Conservation (phyloP, 306 rosid species). For the Purshia tridentata region DNA sequence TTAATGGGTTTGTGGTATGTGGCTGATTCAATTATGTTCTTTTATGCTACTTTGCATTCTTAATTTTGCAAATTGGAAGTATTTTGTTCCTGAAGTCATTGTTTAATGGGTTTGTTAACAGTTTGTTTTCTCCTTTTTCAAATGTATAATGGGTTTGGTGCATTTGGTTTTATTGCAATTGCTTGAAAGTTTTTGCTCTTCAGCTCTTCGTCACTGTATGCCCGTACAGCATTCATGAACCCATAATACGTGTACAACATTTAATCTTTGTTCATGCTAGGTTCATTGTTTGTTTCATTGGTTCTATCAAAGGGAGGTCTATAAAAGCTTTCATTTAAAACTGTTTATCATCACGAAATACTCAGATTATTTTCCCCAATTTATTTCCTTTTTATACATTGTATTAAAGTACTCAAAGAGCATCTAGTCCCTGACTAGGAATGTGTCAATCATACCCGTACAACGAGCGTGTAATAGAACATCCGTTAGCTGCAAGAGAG, state of each 20-base stretch:
- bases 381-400: too few species aligned
- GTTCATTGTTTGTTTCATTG: not conserved
- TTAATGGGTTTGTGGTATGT: not conserved
- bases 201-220: not conserved
- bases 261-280: not conserved
- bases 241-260: not conserved
- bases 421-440: too few species aligned
- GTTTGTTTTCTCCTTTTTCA: not conserved
- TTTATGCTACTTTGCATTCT: not conserved
- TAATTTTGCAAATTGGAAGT: not conserved
- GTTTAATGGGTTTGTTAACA: not conserved
- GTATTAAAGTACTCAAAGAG: too few species aligned
- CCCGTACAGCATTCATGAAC: too few species aligned
- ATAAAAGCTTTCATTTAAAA: too few species aligned
- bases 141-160: not conserved
- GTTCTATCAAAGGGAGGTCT: too few species aligned
- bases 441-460: too few species aligned
- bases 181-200: not conserved
- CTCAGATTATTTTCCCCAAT: too few species aligned
- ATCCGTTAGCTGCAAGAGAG: too few species aligned
- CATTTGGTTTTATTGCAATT: conserved; percentile 6
- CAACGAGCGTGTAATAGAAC: too few species aligned
- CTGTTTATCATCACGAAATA: not conserved
- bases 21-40: not conserved
- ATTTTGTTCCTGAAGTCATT: conserved; percentile 1